Evolutionary conservation across 441 rosid genomes (phyloP).

Genomic region (Eruca vesicaria): DNA sequence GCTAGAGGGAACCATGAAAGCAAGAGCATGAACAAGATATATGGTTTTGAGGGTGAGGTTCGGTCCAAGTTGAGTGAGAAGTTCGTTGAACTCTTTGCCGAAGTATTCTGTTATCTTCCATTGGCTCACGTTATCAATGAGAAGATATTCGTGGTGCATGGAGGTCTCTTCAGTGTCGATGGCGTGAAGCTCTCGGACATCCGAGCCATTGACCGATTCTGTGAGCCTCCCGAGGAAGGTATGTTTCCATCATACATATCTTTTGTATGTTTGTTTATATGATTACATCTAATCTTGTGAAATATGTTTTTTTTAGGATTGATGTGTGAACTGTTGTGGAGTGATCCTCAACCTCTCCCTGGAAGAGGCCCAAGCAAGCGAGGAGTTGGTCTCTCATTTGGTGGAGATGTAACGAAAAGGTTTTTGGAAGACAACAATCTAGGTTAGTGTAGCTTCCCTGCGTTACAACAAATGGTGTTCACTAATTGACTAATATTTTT

Average conservation of each 20-base stretch:
- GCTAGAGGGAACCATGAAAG: slow-evolving; percentile 99
- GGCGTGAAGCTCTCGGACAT: slow-evolving; percentile 94
- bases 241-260: slow-evolving; percentile 1
- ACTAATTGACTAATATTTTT: slow-evolving; percentile 10
- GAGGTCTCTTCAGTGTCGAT: slow-evolving; percentile 95
- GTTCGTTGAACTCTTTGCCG: slow-evolving; percentile 95
- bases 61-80: slow-evolving; percentile 90
- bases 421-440: slow-evolving; percentile 87
- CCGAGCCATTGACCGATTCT: slow-evolving; percentile 79
- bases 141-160: slow-evolving; percentile 92
- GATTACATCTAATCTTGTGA: background rate
- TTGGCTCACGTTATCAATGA: slow-evolving; percentile 83
- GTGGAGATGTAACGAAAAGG: slow-evolving; percentile 84
- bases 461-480: background rate
- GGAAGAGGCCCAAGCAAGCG: slow-evolving; percentile 99
- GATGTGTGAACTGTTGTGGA: slow-evolving; percentile 98
- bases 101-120: slow-evolving; percentile 93
- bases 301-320: slow-evolving; percentile 49
- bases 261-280: background rate
- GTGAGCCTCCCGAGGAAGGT: slow-evolving; percentile 99
- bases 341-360: slow-evolving; percentile 95
- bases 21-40: slow-evolving; percentile 99
- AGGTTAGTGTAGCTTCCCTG: slow-evolving; percentile 42
- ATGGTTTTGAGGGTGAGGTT: slow-evolving; percentile 99
- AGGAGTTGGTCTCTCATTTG: slow-evolving; percentile 96